Evolutionary conservation across 352 stramenopile genomes (phyloP), one percentile per base, ranked within the genome.

Genomic region (Aphanomyces astaci): DNA sequence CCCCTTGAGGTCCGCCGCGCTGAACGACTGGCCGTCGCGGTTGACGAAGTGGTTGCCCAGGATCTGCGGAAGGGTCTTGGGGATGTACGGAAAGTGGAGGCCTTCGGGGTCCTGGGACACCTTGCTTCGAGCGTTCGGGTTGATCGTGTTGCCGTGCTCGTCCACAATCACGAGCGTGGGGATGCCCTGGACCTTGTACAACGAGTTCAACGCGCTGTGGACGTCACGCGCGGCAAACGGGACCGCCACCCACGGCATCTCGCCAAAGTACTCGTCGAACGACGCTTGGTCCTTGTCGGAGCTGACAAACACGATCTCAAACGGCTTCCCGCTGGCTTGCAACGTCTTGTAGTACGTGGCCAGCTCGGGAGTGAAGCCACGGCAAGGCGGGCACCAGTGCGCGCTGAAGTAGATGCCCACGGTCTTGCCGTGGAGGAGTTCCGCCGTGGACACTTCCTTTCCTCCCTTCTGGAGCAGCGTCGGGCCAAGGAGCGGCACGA

Each of bases 381-480:
- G 86, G 79, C 95, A 98, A 28, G 95, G 93, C 43, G 79, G 81
- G 78, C 94, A 98, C 92, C 94, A 98, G 78, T 97, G 84, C 17
- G 95, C 95, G 60, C 81, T 96, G 84, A 98, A 99, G 80, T 98
- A 98, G 52, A 98, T 32, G 25, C 22, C 51, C 15, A 39, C 30
- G 27, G 30, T 59, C 30, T 59, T 59, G 51, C 51, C 51, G 30
- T 59, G 51, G 4, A 59, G 51, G 19, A 36, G 51, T 13, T 22
- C 28, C n/a, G n/a, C 24, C 17, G 51, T 59, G 25, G 51, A 25
- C 10, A 32, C 24, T 59, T 25, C 51, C 30, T 59, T 43, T 7
- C 36, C 30, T 7, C 10, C 51, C 15, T 33, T 59, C 4, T 22
- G n/a, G 51, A 59, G 30, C 4, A 59, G 30, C 24, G 51, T 32